Conservation (phyloP, 192 early-diverging fungal genomes). For the Phlyctochytrium planicorne region DNA sequence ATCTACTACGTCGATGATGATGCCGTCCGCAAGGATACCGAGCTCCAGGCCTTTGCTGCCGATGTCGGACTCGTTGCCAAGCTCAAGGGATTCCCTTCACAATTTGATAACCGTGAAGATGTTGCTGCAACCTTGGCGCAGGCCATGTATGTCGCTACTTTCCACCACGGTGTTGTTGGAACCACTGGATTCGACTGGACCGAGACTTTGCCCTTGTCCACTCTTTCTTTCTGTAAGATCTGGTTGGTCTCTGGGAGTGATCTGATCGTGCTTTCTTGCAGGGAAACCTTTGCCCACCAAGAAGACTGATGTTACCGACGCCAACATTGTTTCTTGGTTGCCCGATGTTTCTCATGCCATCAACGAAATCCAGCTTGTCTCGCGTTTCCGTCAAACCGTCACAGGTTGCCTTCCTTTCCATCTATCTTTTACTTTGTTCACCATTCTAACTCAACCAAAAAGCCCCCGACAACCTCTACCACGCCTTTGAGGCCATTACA, state of each 20-base stretch:
- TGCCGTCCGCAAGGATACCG: not conserved
- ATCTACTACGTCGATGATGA: conserved; percentile 2
- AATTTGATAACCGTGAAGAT: not conserved
- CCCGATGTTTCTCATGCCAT: not conserved
- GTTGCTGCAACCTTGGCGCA: not conserved
- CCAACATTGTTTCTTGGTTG: not conserved
- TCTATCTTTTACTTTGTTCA: not conserved
- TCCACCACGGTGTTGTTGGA: not conserved
- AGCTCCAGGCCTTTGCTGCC: not conserved
- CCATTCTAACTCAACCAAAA: not conserved
- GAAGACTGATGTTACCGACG: conserved; percentile 2
- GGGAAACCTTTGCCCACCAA: not conserved
- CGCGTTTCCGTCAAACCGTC: not conserved
- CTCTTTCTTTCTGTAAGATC: not conserved
- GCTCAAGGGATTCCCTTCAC: not conserved
- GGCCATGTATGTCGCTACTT: not conserved
- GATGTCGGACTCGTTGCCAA: not conserved
- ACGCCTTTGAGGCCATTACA: not conserved
- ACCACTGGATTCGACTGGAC: not conserved
- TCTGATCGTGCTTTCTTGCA: not conserved
- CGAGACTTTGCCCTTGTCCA: not conserved
- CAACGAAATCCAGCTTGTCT: not conserved
- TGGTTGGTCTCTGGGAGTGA: not conserved
- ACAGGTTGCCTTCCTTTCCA: no score
- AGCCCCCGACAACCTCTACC: not conserved